Evolutionary conservation across 176 grass and related monocot genomes (phyloP).

Genomic region (Saccharum spontaneum): DNA sequence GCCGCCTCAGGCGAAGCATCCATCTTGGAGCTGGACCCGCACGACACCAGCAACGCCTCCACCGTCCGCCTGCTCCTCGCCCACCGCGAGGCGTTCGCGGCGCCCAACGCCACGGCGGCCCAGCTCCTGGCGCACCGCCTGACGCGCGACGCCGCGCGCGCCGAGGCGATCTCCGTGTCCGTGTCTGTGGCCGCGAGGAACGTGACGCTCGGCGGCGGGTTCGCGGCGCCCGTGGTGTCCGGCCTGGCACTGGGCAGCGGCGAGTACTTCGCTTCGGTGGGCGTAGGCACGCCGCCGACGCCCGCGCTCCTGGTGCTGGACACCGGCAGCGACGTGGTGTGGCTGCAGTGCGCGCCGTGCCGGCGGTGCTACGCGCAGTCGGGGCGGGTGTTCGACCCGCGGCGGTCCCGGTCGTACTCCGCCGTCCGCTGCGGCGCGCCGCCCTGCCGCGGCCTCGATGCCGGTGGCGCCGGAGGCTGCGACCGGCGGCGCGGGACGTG

Average conservation of each 20-base stretch:
- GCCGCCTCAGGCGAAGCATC: not conserved
- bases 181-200: not conserved
- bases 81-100: constrained; percentile 3
- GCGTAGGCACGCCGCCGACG: constrained; percentile 68
- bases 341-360: constrained; percentile 90
- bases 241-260: constrained; percentile 86
- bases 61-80: constrained; percentile 16
- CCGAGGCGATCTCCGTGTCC: not conserved
- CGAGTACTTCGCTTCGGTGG: constrained; percentile 87
- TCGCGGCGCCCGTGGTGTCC: constrained; percentile 65
- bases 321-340: constrained; percentile 87
- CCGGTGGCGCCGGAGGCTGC: constrained; percentile 54
- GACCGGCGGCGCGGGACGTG: constrained; percentile 65
- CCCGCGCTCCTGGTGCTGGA: constrained; percentile 78
- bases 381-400: constrained; percentile 69
- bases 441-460: constrained; percentile 65
- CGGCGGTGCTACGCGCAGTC: constrained; percentile 87
- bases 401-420: constrained; percentile 63
- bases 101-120: constrained; percentile 13
- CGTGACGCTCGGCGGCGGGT: not conserved
- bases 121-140: not conserved
- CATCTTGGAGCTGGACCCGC: not conserved
- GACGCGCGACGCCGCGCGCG: not conserved
- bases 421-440: constrained; percentile 52
- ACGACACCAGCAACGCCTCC: not conserved